Base-by-base conservation (phyloP, 768 basidiomycete species). In the Leucogyrophana mollusca region DNA sequence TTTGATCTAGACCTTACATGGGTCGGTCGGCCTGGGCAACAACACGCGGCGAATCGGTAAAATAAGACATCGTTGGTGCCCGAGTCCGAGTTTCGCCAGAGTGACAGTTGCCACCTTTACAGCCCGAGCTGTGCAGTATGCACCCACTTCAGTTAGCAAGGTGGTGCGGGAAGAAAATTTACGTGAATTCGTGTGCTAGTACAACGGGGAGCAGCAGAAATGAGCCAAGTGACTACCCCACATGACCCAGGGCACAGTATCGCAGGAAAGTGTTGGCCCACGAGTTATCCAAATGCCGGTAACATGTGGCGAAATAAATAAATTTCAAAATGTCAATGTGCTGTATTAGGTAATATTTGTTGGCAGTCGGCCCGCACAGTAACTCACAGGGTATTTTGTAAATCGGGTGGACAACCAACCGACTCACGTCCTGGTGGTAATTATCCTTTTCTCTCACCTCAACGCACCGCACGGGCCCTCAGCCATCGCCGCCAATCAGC, bases 321-420 rank as follows among this genome's bases (percentile, higher is more conserved):
- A 30, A 30, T 30, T 30, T 30, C 7, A 30, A 30, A 30, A 30
- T 30, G 27, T 30, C 27, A 30, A 30, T 13, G 27, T 6, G 27
- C 27, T 30, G 13, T 30, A 30, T 30, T 13, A 30, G 13, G 27
- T 30, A 30, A 30, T 30, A 30, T 32, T 18, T 11, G 23, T 16
- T 41, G 40, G 40, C 14, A 25, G 32, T 52, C 58, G 61, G 60
- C 30, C 61, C 60, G 59, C 38, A 27, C 14, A 27, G 47, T 47
- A 46, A 45, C 40, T 30, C 43, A 41, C 58, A 58, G 58, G 47
- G 47, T 50, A 59, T 51, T 58, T 60, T 52, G 49, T 48, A 50
- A 49, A 45, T 48, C 16, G 38, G 32, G 8, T 16, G 32, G 56
- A 46, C 47, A 51, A 36, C 40, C 37, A 20, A 23, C 11, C 25